Evolutionary conservation across 495 filamentous ascomycete genomes (phyloP), one percentile per base, ranked within the genome.

Genomic region (Delitschia confertaspora): DNA sequence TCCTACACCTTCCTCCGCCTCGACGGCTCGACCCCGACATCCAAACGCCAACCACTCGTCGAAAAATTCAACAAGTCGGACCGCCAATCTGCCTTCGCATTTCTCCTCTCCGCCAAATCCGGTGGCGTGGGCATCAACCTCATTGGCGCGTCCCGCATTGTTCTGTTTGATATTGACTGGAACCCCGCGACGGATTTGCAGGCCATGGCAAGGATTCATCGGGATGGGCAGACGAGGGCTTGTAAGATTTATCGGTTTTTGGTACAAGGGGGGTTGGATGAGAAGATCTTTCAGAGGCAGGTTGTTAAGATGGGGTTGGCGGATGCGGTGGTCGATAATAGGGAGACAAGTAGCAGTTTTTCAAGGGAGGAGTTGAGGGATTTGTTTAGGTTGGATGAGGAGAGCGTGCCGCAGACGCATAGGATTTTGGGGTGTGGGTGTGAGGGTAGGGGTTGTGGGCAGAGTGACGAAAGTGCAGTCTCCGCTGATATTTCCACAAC

Each of bases 201-300:
- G 58, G 83, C 83, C n/a, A 88, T 89, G 84, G 83, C 83, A 2
- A 74, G 83, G 3, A 82, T 89, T 34, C 83, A 88, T 57, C 71
- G 83, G 21, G 83, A 87, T 49, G 83, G 83, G 11, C 83, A 89
- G 56, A 84, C 78, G 58, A 63, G 66, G 2, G 72, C 71, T 6
- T 83, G 82, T 51, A 72, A 73, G 22, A 85, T 89, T 43, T 89
- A 89, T 56, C 71, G 83, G 13, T 66, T 89, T 34, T 54, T 89
- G 24, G 77, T 81, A 22, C 71, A 81, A 20, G 83, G 83, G 3
- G 81, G 73, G 14, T 63, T 89, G 22, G 83, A 89, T 47, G 83
- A 89, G 64, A 88, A 86, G 64, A 87, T 89, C 46, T 88, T 75
- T 66, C 83, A 88, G 59, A 67, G 83, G n/a, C 83, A 89, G 56